Conservation (phyloP, 805 yeast species). For the Hanseniaspora singularis region DNA sequence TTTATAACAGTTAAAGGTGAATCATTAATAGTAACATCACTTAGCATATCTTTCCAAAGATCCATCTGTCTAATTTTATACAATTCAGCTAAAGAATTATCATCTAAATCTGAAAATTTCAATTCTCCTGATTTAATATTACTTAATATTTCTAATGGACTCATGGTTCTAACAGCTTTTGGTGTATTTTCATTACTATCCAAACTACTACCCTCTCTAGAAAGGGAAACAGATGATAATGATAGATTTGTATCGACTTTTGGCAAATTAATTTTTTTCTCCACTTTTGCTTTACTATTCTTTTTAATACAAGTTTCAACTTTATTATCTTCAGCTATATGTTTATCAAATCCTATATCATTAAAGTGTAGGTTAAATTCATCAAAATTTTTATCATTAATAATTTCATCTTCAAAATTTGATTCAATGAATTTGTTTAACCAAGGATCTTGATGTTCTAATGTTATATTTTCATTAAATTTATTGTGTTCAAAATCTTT, state of each 20-base stretch:
- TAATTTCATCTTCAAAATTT: constrained; percentile 48
- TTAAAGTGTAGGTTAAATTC: constrained; percentile 31
- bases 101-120: constrained; percentile 29
- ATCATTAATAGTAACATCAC: constrained; percentile 10
- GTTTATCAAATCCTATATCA: constrained; percentile 43
- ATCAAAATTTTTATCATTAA: constrained; percentile 28
- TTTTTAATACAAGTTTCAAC: constrained; percentile 1
- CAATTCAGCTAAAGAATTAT: constrained; percentile 36
- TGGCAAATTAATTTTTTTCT: constrained; percentile 1
- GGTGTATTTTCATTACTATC: constrained; percentile 16
- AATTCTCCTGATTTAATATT: constrained; percentile 28
- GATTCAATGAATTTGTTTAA: constrained; percentile 56
- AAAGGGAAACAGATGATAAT: not conserved
- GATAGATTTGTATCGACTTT: not conserved
- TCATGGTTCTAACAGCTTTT: constrained; percentile 20
- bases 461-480: too few relatives aligned
- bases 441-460: constrained; percentile 35
- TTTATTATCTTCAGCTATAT: not conserved
- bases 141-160: constrained; percentile 23
- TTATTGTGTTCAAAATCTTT: too few relatives aligned
- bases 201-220: too few relatives aligned
- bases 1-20: not conserved
- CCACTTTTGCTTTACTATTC: constrained; percentile 18
- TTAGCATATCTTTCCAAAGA: constrained; percentile 38
- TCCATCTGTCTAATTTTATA: constrained; percentile 59